phyloP scores from a whole-genome alignment of 2,329 filamentous ascomycete species.

The Aspergillus sp. region DNA sequence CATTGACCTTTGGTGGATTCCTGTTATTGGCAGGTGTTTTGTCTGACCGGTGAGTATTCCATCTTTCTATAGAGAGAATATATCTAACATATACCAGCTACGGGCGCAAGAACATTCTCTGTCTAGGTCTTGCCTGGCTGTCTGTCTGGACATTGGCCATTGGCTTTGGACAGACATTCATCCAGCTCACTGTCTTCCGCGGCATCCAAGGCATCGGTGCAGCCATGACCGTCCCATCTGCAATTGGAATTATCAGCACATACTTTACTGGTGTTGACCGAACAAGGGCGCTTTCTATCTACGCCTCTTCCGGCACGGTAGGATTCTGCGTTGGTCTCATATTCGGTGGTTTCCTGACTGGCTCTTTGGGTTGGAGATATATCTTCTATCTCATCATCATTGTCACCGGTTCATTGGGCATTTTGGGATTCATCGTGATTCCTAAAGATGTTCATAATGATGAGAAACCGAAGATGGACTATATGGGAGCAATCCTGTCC shows the following conservation, averaged over 20 bases:
- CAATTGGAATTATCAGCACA: constrained; percentile 43
- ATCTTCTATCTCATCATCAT: constrained; percentile 33
- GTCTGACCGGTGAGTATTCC: constrained; percentile 22
- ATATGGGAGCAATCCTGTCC: constrained; percentile 38
- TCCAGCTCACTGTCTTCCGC: constrained; percentile 33
- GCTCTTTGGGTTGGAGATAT: constrained; percentile 35
- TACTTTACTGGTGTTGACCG: constrained; percentile 36
- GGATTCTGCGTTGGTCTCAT: constrained; percentile 38
- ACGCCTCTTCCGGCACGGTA: constrained; percentile 34
- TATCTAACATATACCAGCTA: constrained; percentile 21
- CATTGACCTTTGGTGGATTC: constrained; percentile 36
- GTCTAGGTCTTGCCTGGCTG: constrained; percentile 31
- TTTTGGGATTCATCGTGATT: constrained; percentile 31
- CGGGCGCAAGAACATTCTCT: constrained; percentile 35
- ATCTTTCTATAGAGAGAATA: background rate
- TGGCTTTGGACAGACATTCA: constrained; percentile 39
- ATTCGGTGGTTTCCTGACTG: constrained; percentile 36
- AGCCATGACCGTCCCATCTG: constrained; percentile 45
- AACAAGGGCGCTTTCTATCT: constrained; percentile 35
- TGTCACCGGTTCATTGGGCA: constrained; percentile 26
- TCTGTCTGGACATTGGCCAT: constrained; percentile 32
- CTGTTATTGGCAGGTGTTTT: constrained; percentile 28
- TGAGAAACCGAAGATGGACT: constrained; percentile 35
- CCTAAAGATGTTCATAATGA: constrained; percentile 33
- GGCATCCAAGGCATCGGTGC: constrained; percentile 44